Base-by-base conservation (phyloP, 352 stramenopile genomes). In the Phytophthora meadii region DNA sequence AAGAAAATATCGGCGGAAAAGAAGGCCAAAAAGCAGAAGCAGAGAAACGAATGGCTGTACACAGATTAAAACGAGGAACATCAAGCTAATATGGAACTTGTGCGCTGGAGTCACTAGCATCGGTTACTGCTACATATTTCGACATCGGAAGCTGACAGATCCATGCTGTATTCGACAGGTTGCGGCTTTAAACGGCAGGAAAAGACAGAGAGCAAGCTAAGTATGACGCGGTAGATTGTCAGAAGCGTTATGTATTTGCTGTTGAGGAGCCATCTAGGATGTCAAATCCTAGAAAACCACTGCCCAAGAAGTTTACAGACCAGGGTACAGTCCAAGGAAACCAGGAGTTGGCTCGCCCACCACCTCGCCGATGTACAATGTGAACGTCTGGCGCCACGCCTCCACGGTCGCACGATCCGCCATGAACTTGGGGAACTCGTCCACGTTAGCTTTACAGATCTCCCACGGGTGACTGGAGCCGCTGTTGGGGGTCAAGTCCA, bases 21-120 rank as follows among this genome's bases (percentile, higher is more conserved):
- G 70, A 96, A 96, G 61, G 80, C 84, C 17, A 92, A 92, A 63
- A 93, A 94, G 52, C 75, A 84, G 25, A 93, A 94, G 70, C 79
- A 89, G 54, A 87, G 81, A 65, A 94, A 93, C 67, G 84, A 94
- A 55, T 95, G 88, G 88, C 79, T 95, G 48, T 95, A 81, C 62
- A 79, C 81, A 39, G 88, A 94, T 70, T 95, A 76, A 68, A 44
- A 52, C 50, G 11, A 12, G 22, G 22, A 22, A 22, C 22, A 22
- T 22, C 22, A 22, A 22, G 40, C 5, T 17, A 15, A 4, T 54
- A 41, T 41, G 28, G 27, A 46, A 48, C 42, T 25, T 48, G 10
- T 46, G 34, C 34, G 19, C 47, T 27, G 27, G 11, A 46, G 8
- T 34, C 30, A 11, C 30, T 34, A 4, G 8, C 30, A 34, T 34